phyloP scores from a whole-genome alignment of 768 basidiomycete species.

The Rhodosporidiobolus odoratus region DNA sequence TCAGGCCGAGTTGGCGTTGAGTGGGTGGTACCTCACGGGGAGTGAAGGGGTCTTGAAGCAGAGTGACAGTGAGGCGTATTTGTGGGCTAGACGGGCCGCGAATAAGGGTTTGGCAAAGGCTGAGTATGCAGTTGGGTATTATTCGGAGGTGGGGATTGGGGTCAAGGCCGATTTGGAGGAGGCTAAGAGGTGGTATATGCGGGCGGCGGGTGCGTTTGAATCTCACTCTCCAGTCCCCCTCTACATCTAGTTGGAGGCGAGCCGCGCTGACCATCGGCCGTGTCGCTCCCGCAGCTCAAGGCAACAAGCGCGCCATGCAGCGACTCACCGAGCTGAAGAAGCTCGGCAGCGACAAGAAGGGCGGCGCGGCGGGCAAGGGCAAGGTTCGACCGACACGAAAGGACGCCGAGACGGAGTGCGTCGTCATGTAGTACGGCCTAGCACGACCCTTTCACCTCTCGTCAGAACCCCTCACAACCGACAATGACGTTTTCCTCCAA shows the following conservation, averaged over 20 bases:
- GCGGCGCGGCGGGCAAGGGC: conserved; percentile 51
- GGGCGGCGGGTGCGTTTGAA: conserved; percentile 78
- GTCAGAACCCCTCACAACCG: background rate
- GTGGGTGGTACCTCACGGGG: conserved; percentile 97
- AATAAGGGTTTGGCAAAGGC: conserved; percentile 96
- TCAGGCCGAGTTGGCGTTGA: conserved; percentile 89
- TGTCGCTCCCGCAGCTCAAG: conserved; percentile 66
- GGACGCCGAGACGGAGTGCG: conserved; percentile 86
- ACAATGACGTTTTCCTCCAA: too few relatives aligned
- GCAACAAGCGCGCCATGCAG: conserved; percentile 96
- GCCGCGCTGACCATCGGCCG: too few relatives aligned
- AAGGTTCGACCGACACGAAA: conserved; percentile 82
- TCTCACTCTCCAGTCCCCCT: background rate
- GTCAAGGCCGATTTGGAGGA: conserved; percentile 92
- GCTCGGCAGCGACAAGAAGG: conserved; percentile 51
- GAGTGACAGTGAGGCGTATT: conserved; percentile 95
- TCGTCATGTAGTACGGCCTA: conserved; percentile 50
- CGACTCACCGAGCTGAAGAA: conserved; percentile 93
- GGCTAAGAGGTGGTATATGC: conserved; percentile 98
- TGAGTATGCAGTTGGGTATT: conserved; percentile 91
- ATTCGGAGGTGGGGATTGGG: conserved; percentile 95
- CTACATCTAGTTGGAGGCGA: too few relatives aligned
- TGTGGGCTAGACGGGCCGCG: conserved; percentile 93
- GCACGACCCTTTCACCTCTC: background rate
- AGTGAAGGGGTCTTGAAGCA: conserved; percentile 94